Conservation (phyloP, 169 alveolate genomes). For the Fabrea salina region DNA sequence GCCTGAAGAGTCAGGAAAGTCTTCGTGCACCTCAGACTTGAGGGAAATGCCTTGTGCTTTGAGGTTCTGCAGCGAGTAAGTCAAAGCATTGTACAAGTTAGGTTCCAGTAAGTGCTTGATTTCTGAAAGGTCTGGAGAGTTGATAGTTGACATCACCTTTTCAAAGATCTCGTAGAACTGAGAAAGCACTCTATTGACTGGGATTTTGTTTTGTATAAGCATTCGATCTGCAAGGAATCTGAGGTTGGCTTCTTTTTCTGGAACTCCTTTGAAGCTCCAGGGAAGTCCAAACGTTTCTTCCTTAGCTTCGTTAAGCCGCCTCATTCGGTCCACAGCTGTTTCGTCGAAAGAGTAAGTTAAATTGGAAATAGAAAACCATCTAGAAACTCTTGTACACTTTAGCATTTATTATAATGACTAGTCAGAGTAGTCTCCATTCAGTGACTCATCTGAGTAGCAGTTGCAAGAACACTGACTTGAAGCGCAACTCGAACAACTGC, state of each 20-base stretch:
- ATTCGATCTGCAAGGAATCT: conserved; percentile 9
- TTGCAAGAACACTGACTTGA: too few species aligned
- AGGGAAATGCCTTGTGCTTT: not conserved
- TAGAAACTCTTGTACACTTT: too few species aligned
- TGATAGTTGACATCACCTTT: not conserved
- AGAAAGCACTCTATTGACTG: not conserved
- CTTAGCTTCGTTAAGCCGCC: not conserved
- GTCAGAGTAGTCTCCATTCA: too few species aligned
- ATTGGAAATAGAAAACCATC: not conserved
- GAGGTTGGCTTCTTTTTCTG: not conserved
- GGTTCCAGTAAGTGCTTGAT: not conserved
- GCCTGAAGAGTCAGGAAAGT: not conserved
- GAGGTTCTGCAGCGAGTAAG: not conserved
- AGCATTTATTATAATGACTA: too few species aligned
- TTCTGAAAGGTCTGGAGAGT: not conserved
- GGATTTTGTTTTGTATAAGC: not conserved
- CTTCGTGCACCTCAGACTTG: not conserved
- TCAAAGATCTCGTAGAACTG: not conserved
- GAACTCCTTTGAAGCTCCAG: not conserved
- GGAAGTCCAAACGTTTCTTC: conserved; percentile 15
- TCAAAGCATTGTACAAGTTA: not conserved
- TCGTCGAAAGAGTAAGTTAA: conserved; percentile 6
- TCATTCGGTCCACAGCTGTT: not conserved
- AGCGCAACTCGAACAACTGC: too few species aligned
- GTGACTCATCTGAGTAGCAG: too few species aligned